Base-by-base conservation (phyloP, 495 filamentous ascomycete species). In the Tuber magnatum region DNA sequence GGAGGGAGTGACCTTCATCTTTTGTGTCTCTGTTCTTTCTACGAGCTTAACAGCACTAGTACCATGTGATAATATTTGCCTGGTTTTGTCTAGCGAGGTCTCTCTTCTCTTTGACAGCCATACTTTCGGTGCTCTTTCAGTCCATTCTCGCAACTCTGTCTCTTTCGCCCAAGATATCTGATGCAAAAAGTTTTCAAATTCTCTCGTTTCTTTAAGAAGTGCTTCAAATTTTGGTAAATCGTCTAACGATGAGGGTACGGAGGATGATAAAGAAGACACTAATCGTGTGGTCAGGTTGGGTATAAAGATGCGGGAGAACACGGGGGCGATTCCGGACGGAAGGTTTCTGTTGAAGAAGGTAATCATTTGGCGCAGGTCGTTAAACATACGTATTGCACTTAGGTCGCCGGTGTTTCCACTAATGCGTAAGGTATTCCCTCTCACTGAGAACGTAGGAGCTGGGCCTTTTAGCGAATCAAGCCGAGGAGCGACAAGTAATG, bases 41-140 rank as follows among this genome's bases (percentile, higher is more conserved):
- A 94, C 93, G 61, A 86, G 84, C 76, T 88, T 90, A 4, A 89
- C 87, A 41, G 85, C 83, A 44, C 89, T 87, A 56, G 93, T 85
- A 10, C 91, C 92, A 42, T 85, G 82, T 70, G 89, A 85, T 41
- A 96, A 85, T 39, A 92, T 87, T 71, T 86, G 88, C 70, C 94
- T 89, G 9, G 95, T 89, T 35, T 87, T 86, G 77, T 93, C 90
- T 44, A 99, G 85, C 5, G 91, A 90, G 61, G 87, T 87, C 77
- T 95, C 93, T 74, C 90, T 90, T 74, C 92, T 90, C 81, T 92
- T 94, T n/a, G 89, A 88, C 35, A 97, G 86, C 95, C 95, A 99
- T 20, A 93, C 87, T 38, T 88, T 88, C 8, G 94, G 91, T 10
- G 91, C 91, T 70, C 89, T 89, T 43, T 91, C 89, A 0, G 91